phyloP scores from a whole-genome alignment of 2,329 filamentous ascomycete species.

The Ascochyta koolunga region DNA sequence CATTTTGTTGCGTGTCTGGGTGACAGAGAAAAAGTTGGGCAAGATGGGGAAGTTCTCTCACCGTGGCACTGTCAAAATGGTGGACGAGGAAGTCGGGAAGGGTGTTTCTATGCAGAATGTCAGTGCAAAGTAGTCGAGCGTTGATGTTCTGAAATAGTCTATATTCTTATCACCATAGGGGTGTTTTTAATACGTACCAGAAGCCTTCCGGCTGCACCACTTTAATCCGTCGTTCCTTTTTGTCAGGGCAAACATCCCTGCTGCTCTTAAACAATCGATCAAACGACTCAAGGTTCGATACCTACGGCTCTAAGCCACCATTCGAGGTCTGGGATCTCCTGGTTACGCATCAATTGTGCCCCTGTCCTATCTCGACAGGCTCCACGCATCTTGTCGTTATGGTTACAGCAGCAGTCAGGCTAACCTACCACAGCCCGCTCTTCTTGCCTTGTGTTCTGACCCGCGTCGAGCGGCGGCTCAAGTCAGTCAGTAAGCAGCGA shows the following conservation, averaged over 20 bases:
- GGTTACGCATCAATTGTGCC: slow-evolving; percentile 14
- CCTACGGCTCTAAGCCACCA: slow-evolving; percentile 16
- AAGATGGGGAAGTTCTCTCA: slow-evolving; percentile 46
- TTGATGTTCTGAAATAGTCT: neutral
- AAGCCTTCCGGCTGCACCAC: neutral
- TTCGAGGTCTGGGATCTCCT: slow-evolving; percentile 7
- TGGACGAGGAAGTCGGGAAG: slow-evolving; percentile 27
- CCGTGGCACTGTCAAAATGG: slow-evolving; percentile 7
- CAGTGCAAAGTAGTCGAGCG: slow-evolving; percentile 21
- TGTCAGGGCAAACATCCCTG: neutral
- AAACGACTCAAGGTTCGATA: slow-evolving; percentile 11
- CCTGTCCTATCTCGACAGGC: slow-evolving; percentile 10
- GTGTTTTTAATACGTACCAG: slow-evolving; percentile 7
- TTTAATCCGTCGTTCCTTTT: neutral
- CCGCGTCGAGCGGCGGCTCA: slow-evolving; percentile 5
- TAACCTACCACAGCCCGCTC: slow-evolving; percentile 1
- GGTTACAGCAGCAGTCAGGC: slow-evolving; percentile 3
- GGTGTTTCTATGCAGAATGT: slow-evolving; percentile 28
- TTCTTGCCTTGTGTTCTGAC: neutral
- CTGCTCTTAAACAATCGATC: neutral
- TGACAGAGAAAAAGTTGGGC: slow-evolving; percentile 54
- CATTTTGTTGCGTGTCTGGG: slow-evolving; percentile 47
- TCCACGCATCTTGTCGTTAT: slow-evolving; percentile 21
- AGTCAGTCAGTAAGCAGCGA: neutral
- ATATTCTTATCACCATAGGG: neutral